These are phyloP conservation scores for Lachnellula hyalina DNA, from an alignment of 2,329 filamentous ascomycete genomes.

Conservation along the genomic window DNA sequence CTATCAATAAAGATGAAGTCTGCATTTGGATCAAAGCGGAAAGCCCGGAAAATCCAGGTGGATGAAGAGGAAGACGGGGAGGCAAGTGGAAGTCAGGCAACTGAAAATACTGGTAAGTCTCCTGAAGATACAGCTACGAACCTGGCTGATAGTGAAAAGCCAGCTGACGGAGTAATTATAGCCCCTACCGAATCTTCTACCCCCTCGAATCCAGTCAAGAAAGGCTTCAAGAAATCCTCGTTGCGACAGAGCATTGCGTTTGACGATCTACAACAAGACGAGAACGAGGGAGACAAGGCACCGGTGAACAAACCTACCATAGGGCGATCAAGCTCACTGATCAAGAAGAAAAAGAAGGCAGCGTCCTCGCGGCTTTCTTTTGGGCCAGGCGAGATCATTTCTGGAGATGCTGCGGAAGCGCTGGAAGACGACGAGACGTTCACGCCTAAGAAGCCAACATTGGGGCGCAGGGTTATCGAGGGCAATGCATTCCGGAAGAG, in stretches of 20 bases:
- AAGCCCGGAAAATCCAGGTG: slow-evolving; percentile 71
- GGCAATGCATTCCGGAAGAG: slow-evolving; percentile 59
- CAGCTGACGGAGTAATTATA: slow-evolving; percentile 23
- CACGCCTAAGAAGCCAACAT: slow-evolving; percentile 56
- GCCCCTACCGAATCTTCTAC: slow-evolving; percentile 10
- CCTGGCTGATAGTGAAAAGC: slow-evolving; percentile 25
- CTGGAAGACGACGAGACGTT: slow-evolving; percentile 47
- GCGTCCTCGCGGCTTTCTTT: slow-evolving; percentile 68
- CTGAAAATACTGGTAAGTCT: slow-evolving; percentile 25
- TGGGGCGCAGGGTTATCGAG: slow-evolving; percentile 61
- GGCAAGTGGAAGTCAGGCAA: slow-evolving; percentile 22
- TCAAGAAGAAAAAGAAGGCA: slow-evolving; percentile 60
- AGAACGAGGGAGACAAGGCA: slow-evolving; percentile 15
- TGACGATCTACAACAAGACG: slow-evolving; percentile 28
- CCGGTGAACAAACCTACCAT: slow-evolving; percentile 37
- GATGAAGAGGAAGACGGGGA: slow-evolving; percentile 58
- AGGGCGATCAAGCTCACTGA: slow-evolving; percentile 43
- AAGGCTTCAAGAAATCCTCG: slow-evolving; percentile 52
- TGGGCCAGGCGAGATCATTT: slow-evolving; percentile 53
- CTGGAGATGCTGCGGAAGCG: slow-evolving; percentile 48
- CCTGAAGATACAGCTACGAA: slow-evolving; percentile 13
- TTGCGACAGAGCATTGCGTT: slow-evolving; percentile 52
- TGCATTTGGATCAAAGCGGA: slow-evolving; percentile 52
- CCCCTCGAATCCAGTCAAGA: slow-evolving; percentile 40
- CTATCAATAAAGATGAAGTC: slow-evolving; percentile 24